phyloP scores from a whole-genome alignment of 2,329 filamentous ascomycete genomes.

The Cercospora sp. region DNA sequence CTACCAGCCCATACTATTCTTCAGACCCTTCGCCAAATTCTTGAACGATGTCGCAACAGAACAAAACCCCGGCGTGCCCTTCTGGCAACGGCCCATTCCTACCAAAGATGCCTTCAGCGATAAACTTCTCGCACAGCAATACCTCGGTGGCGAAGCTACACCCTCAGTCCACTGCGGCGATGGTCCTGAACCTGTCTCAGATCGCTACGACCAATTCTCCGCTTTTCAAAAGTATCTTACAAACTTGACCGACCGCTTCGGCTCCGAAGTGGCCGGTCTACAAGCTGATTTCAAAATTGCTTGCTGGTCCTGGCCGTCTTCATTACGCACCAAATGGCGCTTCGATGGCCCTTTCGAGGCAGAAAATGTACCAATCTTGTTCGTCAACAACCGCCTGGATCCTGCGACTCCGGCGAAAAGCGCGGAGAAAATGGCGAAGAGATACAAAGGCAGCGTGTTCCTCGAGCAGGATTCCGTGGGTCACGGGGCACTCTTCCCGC shows the following conservation, averaged over 20 bases:
- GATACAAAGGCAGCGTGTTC: conserved; percentile 36
- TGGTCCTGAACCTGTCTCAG: conserved; percentile 20
- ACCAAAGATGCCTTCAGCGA: conserved; percentile 26
- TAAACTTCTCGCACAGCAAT: conserved; percentile 23
- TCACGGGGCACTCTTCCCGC: conserved; percentile 35
- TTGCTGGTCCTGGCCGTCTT: conserved; percentile 28
- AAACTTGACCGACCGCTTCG: conserved; percentile 25
- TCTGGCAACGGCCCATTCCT: conserved; percentile 26
- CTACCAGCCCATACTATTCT: conserved; percentile 28
- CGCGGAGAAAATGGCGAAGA: conserved; percentile 40
- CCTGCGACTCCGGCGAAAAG: conserved; percentile 40
- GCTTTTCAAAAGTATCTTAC: conserved; percentile 21
- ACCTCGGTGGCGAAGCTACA: conserved; percentile 25
- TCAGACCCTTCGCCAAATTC: conserved; percentile 26
- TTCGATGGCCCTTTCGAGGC: conserved; percentile 25
- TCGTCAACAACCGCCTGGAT: conserved; percentile 33
- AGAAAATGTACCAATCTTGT: conserved; percentile 23
- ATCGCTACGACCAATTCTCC: conserved; percentile 11
- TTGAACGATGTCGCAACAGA: conserved; percentile 20
- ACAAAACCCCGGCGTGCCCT: conserved; percentile 22
- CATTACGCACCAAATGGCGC: conserved; percentile 28
- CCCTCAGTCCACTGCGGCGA: conserved; percentile 27
- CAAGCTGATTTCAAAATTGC: conserved; percentile 30
- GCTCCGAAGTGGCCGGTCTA: conserved; percentile 19
- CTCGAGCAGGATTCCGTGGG: conserved; percentile 39